Percentiles rank a stretch among this genome's conserved stretches.
phyloP scores from a whole-genome alignment of 768 basidiomycete genomes.

The Naematelia aurantialba region DNA sequence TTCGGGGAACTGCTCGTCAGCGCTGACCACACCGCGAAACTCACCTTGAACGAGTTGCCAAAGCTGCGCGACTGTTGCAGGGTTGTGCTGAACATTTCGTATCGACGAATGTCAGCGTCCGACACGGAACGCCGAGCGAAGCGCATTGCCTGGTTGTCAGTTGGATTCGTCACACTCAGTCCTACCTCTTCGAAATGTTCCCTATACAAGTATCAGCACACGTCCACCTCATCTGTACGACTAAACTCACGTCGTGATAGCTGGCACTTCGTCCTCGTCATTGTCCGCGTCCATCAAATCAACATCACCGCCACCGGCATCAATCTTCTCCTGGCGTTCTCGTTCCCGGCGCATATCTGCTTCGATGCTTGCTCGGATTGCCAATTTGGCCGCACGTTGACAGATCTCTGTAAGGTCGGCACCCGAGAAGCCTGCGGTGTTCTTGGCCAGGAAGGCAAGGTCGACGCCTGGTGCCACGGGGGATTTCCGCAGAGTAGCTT shows the following conservation, averaged over 20 bases:
- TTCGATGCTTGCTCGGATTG: conserved; percentile 92
- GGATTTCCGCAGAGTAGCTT: conserved; percentile 84
- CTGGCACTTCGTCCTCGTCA: conserved; percentile 83
- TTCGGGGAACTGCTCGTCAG: conserved; percentile 70
- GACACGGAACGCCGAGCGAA: conserved; percentile 95
- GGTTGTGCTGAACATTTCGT: conserved; percentile 92
- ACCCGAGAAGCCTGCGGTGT: conserved; percentile 97
- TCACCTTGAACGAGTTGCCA: conserved; percentile 80
- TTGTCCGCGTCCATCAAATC: conserved; percentile 57
- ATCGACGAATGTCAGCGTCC: conserved; percentile 89
- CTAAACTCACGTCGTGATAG: conserved; percentile 67
- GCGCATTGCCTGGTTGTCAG: conserved; percentile 67
- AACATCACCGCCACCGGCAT: conserved; percentile 68
- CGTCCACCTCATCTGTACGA: neutral
- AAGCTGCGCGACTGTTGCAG: conserved; percentile 56
- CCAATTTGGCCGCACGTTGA: conserved; percentile 93
- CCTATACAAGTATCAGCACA: conserved; percentile 49
- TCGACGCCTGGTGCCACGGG: conserved; percentile 80
- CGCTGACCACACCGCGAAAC: neutral
- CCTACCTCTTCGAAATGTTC: conserved; percentile 85
- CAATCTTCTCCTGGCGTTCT: conserved; percentile 77
- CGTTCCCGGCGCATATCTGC: conserved; percentile 74
- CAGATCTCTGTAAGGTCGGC: conserved; percentile 99
- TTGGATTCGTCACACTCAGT: neutral
- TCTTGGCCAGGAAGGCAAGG: conserved; percentile 79